Percentiles rank a stretch among this genome's conserved stretches.
Conservation (phyloP, 2,329 filamentous ascomycete genomes). For the Colletotrichum cordylinicola region DNA sequence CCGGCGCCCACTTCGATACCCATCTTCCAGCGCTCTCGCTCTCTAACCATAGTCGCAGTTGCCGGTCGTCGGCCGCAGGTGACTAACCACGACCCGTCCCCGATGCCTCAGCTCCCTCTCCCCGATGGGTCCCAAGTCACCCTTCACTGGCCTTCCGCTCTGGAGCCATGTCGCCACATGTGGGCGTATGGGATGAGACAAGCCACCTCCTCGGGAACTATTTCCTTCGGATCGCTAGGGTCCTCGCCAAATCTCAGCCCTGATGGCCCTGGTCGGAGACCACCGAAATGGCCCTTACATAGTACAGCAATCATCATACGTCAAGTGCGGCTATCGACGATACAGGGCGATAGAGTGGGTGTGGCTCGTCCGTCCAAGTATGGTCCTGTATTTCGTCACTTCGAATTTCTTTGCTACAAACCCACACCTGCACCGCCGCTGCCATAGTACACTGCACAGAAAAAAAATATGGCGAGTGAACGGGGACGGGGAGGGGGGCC, state of each 20-base stretch:
- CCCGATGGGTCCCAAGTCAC: constrained; percentile 2
- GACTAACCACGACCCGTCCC: background rate
- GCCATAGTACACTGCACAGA: background rate
- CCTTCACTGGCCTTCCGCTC: background rate
- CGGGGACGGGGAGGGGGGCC: background rate
- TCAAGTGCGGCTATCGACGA: constrained; percentile 16
- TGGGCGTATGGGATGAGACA: constrained; percentile 38
- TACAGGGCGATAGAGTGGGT: constrained; percentile 7
- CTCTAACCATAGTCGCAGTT: background rate
- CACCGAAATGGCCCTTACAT: constrained; percentile 2
- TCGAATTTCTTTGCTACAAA: constrained; percentile 21
- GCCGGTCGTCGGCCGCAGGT: constrained; percentile 5
- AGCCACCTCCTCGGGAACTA: constrained; percentile 38
- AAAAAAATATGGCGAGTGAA: background rate
- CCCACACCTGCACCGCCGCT: constrained; percentile 19
- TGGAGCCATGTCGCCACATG: constrained; percentile 25
- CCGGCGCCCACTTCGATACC: background rate
- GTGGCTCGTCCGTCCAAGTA: background rate
- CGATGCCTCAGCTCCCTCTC: constrained; percentile 15
- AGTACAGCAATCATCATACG: background rate
- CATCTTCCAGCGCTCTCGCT: background rate
- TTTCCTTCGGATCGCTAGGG: constrained; percentile 20
- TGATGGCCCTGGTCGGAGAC: constrained; percentile 17
- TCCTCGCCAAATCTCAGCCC: constrained; percentile 21
- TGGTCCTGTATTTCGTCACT: constrained; percentile 13